Conservation (phyloP, 345 rosid genomes). For the Eucalyptus virginea region DNA sequence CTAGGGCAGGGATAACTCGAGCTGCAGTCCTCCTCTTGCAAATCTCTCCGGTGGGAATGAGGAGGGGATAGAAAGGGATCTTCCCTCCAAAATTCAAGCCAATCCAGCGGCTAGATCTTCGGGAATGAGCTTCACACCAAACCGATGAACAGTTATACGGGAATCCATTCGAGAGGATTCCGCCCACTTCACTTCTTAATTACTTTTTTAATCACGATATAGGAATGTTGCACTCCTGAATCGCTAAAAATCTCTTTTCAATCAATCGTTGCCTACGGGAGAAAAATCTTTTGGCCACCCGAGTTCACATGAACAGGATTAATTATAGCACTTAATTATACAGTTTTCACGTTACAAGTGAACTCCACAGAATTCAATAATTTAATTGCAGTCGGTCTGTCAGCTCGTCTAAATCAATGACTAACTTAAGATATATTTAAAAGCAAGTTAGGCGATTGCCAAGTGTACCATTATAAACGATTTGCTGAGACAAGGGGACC, state of each 20-base stretch:
- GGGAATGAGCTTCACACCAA: no score
- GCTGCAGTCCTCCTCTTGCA: no score
- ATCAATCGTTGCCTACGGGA: rapidly evolving
- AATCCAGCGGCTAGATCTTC: no score
- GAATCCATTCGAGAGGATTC: no score
- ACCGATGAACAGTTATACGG: no score
- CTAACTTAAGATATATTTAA: neutral
- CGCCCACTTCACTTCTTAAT: no score
- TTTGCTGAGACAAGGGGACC: neutral
- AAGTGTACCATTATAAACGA: neutral
- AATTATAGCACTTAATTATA: no score
- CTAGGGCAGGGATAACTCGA: no score
- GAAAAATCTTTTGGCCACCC: rapidly evolving
- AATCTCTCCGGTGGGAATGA: no score
- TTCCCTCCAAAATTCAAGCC: no score
- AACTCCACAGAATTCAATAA: neutral
- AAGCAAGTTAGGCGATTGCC: neutral
- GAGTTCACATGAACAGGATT: rapidly evolving
- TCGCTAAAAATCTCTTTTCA: neutral
- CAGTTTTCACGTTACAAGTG: neutral
- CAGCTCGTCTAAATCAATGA: neutral
- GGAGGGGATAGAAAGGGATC: no score
- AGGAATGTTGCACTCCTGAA: neutral
- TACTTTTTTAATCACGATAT: no score
- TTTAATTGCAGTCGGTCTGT: neutral